Evolutionary conservation across 306 rosid genomes (phyloP), one percentile per base, ranked within the genome.

Genomic region (Quercus variabilis): DNA sequence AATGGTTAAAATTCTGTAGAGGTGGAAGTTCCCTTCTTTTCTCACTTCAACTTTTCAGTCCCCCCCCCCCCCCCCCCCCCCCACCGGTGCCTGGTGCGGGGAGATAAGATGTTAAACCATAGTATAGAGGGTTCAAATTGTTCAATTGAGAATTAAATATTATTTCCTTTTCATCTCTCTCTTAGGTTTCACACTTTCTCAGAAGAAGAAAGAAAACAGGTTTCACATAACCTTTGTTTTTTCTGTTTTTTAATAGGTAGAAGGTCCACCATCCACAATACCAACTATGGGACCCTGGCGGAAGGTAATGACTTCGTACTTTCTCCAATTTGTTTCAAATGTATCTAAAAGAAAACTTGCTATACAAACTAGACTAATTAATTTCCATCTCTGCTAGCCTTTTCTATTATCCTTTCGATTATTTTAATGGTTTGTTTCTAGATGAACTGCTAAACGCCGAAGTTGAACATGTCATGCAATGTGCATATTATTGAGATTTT

Each of bases 201-300:
- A 74, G 71, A 64, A 62, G 56, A 74, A 58, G 74, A 35, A 30
- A 26, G 17, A n/a, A 33, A 68, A 18, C 26, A 31, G 25, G 13
- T 67, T 68, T 68, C 72, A 19, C 13, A 35, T 78, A 51, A 83
- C 75, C 15, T 73, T 63, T 60, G 68, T 21, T 63, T 76, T 78
- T 74, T 76, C 49, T 12, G 70, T 59, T 78, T 35, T 64, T 81
- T 83, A 79, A 71, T 79, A 93, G 98, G 87, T 96, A 52, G 97
- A 92, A 55, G 96, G 88, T 65, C 86, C 93, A 71, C 98, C 96
- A 56, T 91, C 96, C 51, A 31, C 78, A 83, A 86, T 86, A 46
- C 91, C 98, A 58, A 85, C 97, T 2, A 89, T 93, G 75, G 99
- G 99, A 87, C 98, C 99, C 78, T 96, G 99, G 99, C 87, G 99